A percentile compares a stretch with the other conserved stretches of the same genome.
These are phyloP conservation scores for Eragrostis tef DNA, from an alignment of 202 grass and related monocot species.

Conservation along the genomic window DNA sequence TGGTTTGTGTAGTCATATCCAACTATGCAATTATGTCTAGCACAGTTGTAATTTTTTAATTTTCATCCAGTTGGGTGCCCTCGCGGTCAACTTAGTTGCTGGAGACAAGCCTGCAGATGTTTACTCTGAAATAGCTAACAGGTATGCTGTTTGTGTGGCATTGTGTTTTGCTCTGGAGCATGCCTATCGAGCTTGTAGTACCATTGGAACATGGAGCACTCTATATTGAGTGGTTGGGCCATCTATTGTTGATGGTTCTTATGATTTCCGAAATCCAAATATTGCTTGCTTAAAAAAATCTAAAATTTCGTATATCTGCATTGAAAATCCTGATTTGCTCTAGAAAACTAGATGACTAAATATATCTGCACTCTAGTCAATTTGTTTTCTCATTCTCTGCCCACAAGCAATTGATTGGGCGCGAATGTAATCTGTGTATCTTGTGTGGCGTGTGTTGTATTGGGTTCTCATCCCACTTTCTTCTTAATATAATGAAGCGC, in stretches of 20 bases:
- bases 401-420: too few relatives aligned
- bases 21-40: constrained; percentile 20
- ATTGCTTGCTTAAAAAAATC: background rate
- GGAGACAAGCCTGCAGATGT: constrained; percentile 98
- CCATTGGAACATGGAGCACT: constrained; percentile 12
- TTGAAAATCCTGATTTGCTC: constrained; percentile 2
- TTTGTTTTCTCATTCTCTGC: constrained; percentile 4
- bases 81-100: constrained; percentile 86
- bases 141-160: constrained; percentile 54
- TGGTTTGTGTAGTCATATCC: background rate
- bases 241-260: background rate
- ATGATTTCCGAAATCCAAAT: background rate
- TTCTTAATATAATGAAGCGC: too few relatives aligned
- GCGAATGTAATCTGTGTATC: too few relatives aligned
- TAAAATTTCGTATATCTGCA: background rate
- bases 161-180: constrained; percentile 37
- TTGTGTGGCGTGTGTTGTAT: too few relatives aligned
- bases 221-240: constrained; percentile 14
- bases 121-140: constrained; percentile 93
- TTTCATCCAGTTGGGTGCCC: constrained; percentile 79
- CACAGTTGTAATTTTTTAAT: constrained; percentile 35
- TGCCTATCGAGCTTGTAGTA: constrained; percentile 7
- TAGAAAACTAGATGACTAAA: background rate
- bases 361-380: constrained; percentile 2
- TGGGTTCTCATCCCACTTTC: too few relatives aligned